phyloP scores from a whole-genome alignment of 1,139 yeast species.

The Taphrina sp. region DNA sequence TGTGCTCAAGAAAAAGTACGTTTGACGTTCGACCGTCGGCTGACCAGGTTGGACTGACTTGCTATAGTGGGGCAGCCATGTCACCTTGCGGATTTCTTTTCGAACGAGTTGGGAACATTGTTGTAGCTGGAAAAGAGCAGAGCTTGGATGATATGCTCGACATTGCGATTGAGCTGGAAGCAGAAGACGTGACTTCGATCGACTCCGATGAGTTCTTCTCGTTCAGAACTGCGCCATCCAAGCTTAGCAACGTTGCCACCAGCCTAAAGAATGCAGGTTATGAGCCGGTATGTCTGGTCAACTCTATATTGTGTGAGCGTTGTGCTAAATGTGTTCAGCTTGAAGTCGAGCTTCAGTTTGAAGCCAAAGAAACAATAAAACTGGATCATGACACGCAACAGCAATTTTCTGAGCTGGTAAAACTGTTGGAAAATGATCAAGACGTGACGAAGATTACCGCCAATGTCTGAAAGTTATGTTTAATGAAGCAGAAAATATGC shows the following conservation, averaged over 20 bases:
- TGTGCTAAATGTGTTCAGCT: conserved; percentile 57
- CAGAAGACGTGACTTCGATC: conserved; percentile 60
- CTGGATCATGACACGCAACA: background rate
- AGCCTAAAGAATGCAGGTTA: conserved; percentile 56
- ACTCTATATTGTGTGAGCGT: too few species aligned
- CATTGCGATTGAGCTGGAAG: conserved; percentile 72
- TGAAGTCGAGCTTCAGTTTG: conserved; percentile 52
- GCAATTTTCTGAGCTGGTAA: conserved; percentile 14
- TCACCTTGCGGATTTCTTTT: conserved; percentile 79
- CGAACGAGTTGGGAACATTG: conserved; percentile 65
- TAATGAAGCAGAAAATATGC: too few species aligned
- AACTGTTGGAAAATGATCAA: conserved; percentile 18
- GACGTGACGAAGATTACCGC: conserved; percentile 22
- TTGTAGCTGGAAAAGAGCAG: conserved; percentile 16
- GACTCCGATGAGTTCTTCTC: conserved; percentile 51
- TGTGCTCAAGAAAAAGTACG: conserved; percentile 62
- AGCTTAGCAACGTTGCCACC: conserved; percentile 61
- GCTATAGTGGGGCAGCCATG: conserved; percentile 52
- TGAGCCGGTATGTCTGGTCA: conserved; percentile 64
- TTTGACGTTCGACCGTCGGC: background rate
- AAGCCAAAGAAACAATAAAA: conserved; percentile 41
- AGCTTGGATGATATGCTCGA: conserved; percentile 66
- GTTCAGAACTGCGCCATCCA: conserved; percentile 58
- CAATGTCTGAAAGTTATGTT: too few species aligned
- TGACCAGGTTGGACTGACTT: background rate